These are phyloP conservation scores for Massariosphaeria phaeospora DNA, from an alignment of 495 filamentous ascomycete species.

Conservation along the genomic window DNA sequence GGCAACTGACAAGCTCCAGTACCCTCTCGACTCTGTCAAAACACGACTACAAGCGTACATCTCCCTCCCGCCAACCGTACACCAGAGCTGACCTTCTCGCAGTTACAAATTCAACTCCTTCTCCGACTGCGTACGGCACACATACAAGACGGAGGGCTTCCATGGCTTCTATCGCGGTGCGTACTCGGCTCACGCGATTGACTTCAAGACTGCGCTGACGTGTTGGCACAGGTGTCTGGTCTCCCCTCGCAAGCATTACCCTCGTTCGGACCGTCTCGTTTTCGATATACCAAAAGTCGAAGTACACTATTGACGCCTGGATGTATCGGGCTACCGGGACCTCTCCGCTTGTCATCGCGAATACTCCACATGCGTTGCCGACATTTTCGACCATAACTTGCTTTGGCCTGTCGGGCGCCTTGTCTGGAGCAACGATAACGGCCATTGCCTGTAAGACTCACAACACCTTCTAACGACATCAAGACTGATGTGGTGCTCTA, in stretches of 20 bases:
- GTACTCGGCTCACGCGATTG: conserved; percentile 18
- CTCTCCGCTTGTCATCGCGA: conserved; percentile 67
- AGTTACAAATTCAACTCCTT: conserved; percentile 69
- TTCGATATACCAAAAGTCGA: conserved; percentile 81
- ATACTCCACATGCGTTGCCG: conserved; percentile 63
- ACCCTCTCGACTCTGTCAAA: conserved; percentile 79
- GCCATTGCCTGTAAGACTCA: conserved; percentile 72
- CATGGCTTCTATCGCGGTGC: conserved; percentile 74
- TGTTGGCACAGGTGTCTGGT: conserved; percentile 57
- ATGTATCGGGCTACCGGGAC: conserved; percentile 59
- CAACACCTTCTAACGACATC: background rate
- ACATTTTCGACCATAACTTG: conserved; percentile 64
- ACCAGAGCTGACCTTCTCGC: conserved; percentile 4
- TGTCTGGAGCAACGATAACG: conserved; percentile 74
- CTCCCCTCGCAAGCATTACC: conserved; percentile 81
- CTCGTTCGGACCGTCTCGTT: conserved; percentile 89
- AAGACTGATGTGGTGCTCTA: conserved; percentile 37
- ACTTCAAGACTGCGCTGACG: conserved; percentile 4
- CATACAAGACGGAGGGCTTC: conserved; percentile 65
- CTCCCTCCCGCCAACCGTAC: background rate
- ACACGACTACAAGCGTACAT: conserved; percentile 72
- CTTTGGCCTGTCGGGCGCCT: conserved; percentile 72
- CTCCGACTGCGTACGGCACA: conserved; percentile 63
- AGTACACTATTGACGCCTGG: conserved; percentile 65
- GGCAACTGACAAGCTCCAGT: conserved; percentile 44